Base-by-base conservation (phyloP, 2,329 filamentous ascomycete species). In the Diaporthe australafricana region DNA sequence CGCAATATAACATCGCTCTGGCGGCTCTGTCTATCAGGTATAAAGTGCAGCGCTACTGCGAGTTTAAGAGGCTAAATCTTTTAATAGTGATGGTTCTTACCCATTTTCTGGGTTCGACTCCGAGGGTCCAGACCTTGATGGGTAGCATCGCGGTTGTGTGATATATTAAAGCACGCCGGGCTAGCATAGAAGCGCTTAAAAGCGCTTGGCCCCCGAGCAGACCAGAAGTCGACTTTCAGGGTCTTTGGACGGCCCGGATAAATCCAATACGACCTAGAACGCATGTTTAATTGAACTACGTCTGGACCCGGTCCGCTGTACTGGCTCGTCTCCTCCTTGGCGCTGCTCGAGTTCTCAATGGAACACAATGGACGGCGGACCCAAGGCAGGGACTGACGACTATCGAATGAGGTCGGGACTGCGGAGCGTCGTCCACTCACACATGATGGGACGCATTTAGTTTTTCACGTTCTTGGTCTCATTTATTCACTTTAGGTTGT, bases 21-120 rank as follows among this genome's bases (percentile, higher is more conserved):
- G 66, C 52, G 66, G 66, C 50, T 68, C 66, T 68, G 66, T 68
- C 66, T 68, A 68, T 45, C 38, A 55, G 25, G 30, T 30, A 12
- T 47, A 47, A 56, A 56, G 66, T 56, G 38, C 48, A 35, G 52
- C 50, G 16, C 66, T 68, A 56, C 52, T 56, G 48, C 48, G 52
- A 56, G 52, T 45, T 68, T 57, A 57, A 48, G 40, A 56, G 50
- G 48, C 66, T 56, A 68, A 68, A 47, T 55, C 48, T 68, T 68
- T 68, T 68, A 35, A 56, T 68, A 68, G 66, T 56, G 20, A 65
- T 55, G 25, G 50, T 56, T 47, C 66, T 47, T 56, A 68, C 50
- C 50, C 50, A 42, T 30, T 68, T 68, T 68, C 66, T 55, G 40
- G 50, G 60, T 50, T 65, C 52, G 50, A 56, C 50, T 57, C 52